Conservation (phyloP, 768 basidiomycete genomes). For the Suillus subaureus region DNA sequence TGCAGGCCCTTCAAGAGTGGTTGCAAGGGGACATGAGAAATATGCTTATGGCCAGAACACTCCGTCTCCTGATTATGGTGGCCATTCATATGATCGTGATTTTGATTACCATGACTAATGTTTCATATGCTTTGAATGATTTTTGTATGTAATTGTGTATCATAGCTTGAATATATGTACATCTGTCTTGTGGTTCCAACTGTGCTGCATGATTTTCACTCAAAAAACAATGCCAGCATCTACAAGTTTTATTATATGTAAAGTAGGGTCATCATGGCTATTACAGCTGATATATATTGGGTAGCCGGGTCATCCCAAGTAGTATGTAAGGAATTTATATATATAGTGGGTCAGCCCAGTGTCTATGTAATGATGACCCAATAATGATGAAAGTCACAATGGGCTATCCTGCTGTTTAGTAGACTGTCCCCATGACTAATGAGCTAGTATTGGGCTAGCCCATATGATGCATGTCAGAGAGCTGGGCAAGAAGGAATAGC, state of each 20-base stretch:
- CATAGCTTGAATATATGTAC: too few relatives aligned
- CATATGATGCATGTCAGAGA: too few relatives aligned
- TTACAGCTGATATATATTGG: neutral
- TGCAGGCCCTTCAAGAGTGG: neutral
- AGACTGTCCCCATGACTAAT: too few relatives aligned
- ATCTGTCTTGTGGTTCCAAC: neutral
- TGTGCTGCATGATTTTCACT: neutral
- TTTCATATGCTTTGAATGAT: neutral
- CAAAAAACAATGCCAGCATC: neutral
- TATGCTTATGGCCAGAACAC: neutral
- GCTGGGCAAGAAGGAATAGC: too few relatives aligned
- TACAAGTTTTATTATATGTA: neutral
- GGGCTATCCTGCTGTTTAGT: too few relatives aligned
- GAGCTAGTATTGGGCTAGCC: too few relatives aligned
- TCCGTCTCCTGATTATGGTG: neutral
- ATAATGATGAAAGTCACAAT: too few relatives aligned
- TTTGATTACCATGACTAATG: neutral
- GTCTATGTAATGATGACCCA: too few relatives aligned
- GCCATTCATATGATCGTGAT: neutral
- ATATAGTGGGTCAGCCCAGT: neutral
- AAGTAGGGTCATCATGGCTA: neutral
- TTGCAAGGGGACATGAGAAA: neutral
- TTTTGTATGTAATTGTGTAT: neutral
- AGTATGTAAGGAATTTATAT: neutral
- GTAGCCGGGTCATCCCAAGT: neutral